Conservation (phyloP, 1,284 basidiomycete species). For the Trichosporon coremiiforme region DNA sequence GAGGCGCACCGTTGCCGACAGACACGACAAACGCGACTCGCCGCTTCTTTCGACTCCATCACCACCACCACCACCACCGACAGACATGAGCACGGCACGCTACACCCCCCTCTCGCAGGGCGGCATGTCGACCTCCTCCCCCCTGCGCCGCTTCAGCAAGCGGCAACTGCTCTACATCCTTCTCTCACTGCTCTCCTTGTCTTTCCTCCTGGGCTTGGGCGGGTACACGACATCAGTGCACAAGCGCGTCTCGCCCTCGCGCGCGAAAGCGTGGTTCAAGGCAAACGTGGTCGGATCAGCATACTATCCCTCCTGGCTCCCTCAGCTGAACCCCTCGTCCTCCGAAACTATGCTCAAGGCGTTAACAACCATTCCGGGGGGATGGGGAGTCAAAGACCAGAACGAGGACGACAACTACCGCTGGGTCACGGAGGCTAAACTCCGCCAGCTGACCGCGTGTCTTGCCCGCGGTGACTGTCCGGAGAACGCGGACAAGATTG, state of each 20-base stretch:
- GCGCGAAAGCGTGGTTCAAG: neutral
- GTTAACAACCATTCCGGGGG: neutral
- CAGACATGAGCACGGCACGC: slow-evolving; percentile 6
- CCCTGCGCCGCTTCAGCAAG: neutral
- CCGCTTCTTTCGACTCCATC: neutral
- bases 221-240: neutral
- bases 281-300: neutral
- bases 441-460: slow-evolving; percentile 28
- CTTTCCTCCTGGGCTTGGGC: neutral
- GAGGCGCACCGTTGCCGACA: too few species aligned
- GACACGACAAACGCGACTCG: too few species aligned
- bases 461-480: slow-evolving; percentile 24
- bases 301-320: slow-evolving; percentile 7
- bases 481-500: slow-evolving; percentile 28
- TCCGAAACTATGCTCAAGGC: neutral
- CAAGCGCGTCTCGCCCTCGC: neutral
- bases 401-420: slow-evolving; percentile 23
- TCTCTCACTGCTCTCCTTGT: neutral
- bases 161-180: neutral
- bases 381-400: neutral
- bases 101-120: neutral
- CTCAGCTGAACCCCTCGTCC: neutral
- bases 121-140: neutral
- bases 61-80: too few species aligned
- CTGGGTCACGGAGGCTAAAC: slow-evolving; percentile 31